phyloP scores from a whole-genome alignment of 2,329 filamentous ascomycete genomes.

The Thelonectria discophora region DNA sequence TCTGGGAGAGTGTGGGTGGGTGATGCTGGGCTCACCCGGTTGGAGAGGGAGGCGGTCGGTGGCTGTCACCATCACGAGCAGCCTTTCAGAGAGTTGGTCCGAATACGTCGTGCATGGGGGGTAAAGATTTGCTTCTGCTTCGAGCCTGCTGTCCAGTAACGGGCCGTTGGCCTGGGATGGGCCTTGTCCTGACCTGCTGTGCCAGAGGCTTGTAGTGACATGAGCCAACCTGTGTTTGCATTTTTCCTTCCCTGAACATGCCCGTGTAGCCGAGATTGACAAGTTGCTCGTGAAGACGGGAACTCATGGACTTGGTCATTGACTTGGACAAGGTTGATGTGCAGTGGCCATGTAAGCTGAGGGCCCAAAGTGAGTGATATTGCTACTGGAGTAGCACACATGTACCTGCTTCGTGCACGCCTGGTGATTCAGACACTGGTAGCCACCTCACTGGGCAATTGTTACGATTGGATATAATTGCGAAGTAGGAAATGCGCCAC shows the following conservation, averaged over 20 bases:
- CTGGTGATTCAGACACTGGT: not conserved
- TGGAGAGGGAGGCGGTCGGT: slow-evolving; percentile 28
- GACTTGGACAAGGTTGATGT: not conserved
- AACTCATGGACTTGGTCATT: not conserved
- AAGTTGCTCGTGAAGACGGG: not conserved
- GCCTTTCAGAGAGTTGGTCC: slow-evolving; percentile 8
- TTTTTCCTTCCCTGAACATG: slow-evolving; percentile 5
- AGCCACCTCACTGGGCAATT: not conserved
- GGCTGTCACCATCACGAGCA: slow-evolving; percentile 16
- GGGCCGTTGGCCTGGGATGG: slow-evolving; percentile 12
- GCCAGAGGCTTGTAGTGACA: slow-evolving; percentile 20
- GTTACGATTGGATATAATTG: not conserved
- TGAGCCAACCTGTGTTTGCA: not conserved
- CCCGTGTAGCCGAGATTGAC: slow-evolving; percentile 19
- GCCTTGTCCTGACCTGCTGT: slow-evolving; percentile 20
- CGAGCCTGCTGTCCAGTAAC: slow-evolving; percentile 5
- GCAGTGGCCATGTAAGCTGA: not conserved
- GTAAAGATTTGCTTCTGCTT: slow-evolving; percentile 7
- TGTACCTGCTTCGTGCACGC: not conserved
- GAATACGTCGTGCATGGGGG: slow-evolving; percentile 12
- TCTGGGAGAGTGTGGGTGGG: not conserved
- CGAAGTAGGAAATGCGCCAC: not conserved
- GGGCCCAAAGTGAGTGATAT: not conserved
- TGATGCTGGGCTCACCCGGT: slow-evolving; percentile 27
- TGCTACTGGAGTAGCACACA: not conserved